A percentile compares a stretch with the other conserved stretches of the same genome.
Evolutionary conservation across 305 asterid genomes (phyloP).

Genomic region (Nicotiana rustica): DNA sequence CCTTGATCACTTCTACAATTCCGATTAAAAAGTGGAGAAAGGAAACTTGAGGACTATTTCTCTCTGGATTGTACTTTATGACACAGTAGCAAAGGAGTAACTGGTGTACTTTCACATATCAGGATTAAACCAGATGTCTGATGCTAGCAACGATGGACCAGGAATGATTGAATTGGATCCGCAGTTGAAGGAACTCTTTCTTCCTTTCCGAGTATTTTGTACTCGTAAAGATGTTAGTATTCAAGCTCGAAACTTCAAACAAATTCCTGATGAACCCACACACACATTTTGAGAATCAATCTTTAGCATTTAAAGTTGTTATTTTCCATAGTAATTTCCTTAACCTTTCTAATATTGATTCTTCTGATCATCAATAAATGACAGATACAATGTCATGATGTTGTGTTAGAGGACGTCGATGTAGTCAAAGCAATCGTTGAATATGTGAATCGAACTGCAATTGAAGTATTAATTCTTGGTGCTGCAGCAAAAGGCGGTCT

Average conservation of each 20-base stretch:
- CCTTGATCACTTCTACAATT: not conserved
- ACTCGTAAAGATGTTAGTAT: constrained; percentile 71
- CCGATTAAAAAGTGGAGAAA: not conserved
- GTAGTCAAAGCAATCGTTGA: constrained; percentile 70
- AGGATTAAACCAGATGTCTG: constrained; percentile 55
- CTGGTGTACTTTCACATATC: constrained; percentile 29
- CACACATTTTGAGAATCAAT: not conserved
- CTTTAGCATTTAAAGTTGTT: not conserved
- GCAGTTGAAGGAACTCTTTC: constrained; percentile 64
- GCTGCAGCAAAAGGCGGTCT: constrained; percentile 73
- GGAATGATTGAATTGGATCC: constrained; percentile 45
- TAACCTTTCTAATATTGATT: not conserved
- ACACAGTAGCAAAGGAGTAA: not conserved
- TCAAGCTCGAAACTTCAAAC: constrained; percentile 32
- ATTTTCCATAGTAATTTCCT: not conserved
- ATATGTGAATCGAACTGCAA: constrained; percentile 66
- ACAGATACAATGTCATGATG: constrained; percentile 78
- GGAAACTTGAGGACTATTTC: not conserved
- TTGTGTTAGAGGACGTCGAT: constrained; percentile 77
- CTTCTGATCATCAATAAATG: not conserved
- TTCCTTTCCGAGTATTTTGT: constrained; percentile 76
- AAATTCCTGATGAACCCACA: not conserved
- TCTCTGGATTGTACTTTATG: not conserved
- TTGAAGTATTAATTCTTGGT: constrained; percentile 82
- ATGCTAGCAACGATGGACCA: constrained; percentile 44